These are phyloP conservation scores for Papilionanthe hybrid DNA, from an alignment of 116 monocot species.

Conservation along the genomic window DNA sequence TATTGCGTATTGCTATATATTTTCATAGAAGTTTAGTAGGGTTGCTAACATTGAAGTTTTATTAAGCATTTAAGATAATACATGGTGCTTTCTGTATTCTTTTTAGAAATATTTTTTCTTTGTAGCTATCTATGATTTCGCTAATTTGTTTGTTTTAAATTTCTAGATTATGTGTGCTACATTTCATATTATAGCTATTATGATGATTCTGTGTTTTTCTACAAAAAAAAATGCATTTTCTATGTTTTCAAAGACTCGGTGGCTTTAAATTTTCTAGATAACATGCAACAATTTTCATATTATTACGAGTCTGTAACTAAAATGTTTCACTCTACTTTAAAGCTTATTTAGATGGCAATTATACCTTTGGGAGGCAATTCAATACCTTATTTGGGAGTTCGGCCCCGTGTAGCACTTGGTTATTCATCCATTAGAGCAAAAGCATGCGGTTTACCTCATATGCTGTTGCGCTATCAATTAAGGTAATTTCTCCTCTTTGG, in stretches of 20 bases:
- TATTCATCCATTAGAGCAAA: conserved; percentile 6
- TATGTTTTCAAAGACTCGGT: neutral
- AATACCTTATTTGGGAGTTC: conserved; percentile 9
- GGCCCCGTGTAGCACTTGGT: conserved; percentile 3
- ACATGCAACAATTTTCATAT: neutral
- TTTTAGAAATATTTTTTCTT: neutral
- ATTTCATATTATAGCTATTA: neutral
- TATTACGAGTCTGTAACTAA: neutral
- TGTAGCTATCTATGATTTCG: neutral
- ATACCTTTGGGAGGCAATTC: conserved; percentile 12
- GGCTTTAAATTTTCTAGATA: neutral
- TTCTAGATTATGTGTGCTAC: neutral
- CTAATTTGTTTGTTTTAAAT: neutral
- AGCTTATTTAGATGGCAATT: conserved; percentile 16
- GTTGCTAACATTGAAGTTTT: neutral
- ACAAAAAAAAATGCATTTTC: neutral
- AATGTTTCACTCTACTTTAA: neutral
- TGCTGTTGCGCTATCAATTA: neutral
- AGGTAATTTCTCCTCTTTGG: neutral
- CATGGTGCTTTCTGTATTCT: neutral
- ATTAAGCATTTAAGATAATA: neutral
- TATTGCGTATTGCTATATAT: neutral
- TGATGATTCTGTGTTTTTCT: neutral
- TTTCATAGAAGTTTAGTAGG: neutral
- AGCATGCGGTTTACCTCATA: conserved; percentile 4